Conservation (phyloP, 306 rosid species). For the Quercus rubra region DNA sequence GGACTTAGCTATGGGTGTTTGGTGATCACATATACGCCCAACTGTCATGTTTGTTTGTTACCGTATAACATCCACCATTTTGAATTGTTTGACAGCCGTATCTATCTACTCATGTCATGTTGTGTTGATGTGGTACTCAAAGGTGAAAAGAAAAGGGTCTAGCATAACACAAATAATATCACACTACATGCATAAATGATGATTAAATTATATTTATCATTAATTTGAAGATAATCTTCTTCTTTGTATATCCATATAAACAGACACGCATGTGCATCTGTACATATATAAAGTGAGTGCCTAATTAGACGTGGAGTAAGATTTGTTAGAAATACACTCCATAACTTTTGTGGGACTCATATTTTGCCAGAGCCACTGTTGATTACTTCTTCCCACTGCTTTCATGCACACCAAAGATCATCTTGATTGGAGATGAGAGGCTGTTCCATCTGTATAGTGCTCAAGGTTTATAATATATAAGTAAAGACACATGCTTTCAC, state of each 20-base stretch:
- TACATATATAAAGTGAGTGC: no score
- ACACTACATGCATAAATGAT: no score
- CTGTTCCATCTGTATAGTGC: not conserved
- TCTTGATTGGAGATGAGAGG: not conserved
- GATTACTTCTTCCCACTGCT: not conserved
- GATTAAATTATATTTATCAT: no score
- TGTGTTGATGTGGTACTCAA: not conserved
- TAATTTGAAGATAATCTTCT: no score
- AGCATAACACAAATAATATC: not conserved
- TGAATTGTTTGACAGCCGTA: no score
- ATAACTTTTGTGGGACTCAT: not conserved
- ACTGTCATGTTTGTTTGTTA: not conserved
- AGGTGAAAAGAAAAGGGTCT: not conserved
- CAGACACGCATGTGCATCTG: no score
- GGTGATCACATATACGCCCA: not conserved
- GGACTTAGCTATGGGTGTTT: not conserved
- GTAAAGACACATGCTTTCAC: not conserved
- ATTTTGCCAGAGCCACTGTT: not conserved
- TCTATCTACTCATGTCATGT: not conserved
- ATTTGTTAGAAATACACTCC: not conserved
- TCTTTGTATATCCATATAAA: no score
- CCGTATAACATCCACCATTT: not conserved
- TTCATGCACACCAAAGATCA: not conserved
- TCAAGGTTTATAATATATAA: not conserved
- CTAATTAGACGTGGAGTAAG: no score